Base-by-base conservation (phyloP, 371 early-diverging fungal species). In the Apophysomyces trapeziformis region DNA sequence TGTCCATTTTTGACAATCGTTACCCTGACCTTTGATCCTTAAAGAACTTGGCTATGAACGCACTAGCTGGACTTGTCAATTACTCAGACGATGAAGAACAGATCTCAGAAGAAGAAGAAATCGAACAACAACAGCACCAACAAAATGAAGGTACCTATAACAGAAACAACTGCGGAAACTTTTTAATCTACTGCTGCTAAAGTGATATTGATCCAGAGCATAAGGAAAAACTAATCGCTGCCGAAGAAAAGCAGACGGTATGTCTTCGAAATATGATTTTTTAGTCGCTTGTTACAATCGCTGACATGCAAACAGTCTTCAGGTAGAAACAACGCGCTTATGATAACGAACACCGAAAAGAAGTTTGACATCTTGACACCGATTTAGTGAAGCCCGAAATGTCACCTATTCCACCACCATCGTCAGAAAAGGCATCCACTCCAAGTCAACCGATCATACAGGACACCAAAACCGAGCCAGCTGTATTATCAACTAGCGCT, bases 61-160 rank as follows among this genome's bases (percentile, higher is more conserved):
- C 65, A 58, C 54, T 76, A 56, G 60, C 66, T 8, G 71, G 74
- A 36, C 69, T 76, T 56, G 77, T 73, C 4, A 73, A 76, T 54
- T 76, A 76, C 39, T 76, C 77, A 58, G 77, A 73, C 43, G 76
- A 72, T 26, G 76, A 76, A 38, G 69, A 65, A 0, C 69, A 70
- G 12, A 66, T 71, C 47, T 68, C 70, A 8, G 56, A 58, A n/a
- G 75, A 66, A 16, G 75, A 66, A 16, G 75, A 75, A 60, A 67
- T 57, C 44, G 57, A 14, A 26, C 35, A 61, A 32, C 45, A 44
- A 35, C 46, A 18, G 26, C 26, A 26, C 1, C 2, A 26, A 26
- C 26, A 26, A 26, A 26, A 26, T 26, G 26, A 26, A 61, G 61
- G 61, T 61, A 41, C 18, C 18, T 61, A 44, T 36, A 36, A 16